phyloP scores from a whole-genome alignment of 176 grass and related monocot species.

The Pontederia paniculata region DNA sequence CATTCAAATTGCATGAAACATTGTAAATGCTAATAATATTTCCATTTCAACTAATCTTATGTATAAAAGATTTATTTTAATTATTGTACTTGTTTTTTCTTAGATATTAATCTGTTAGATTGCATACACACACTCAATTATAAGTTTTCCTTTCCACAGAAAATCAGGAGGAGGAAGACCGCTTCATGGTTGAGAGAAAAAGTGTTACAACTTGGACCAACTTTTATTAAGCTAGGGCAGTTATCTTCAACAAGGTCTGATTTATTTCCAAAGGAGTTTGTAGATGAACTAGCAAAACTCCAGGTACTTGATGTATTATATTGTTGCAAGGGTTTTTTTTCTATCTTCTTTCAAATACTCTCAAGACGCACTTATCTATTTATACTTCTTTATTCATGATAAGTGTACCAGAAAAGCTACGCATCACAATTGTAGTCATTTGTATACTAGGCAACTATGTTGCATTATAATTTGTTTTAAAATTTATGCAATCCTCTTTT shows the following conservation, averaged over 20 bases:
- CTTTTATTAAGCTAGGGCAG: constrained; percentile 95
- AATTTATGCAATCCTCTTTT: no score
- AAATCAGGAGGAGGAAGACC: constrained; percentile 55
- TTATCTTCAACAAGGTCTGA: constrained; percentile 94
- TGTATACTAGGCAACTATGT: no score
- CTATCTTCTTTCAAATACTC: not conserved
- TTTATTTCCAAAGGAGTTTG: constrained; percentile 77
- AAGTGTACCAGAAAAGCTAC: not conserved
- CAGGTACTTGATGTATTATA: constrained; percentile 38
- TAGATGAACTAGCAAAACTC: constrained; percentile 91
- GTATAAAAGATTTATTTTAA: not conserved
- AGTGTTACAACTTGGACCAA: constrained; percentile 88
- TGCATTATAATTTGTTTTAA: no score
- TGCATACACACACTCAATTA: not conserved
- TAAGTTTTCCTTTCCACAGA: constrained; percentile 34
- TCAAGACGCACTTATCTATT: not conserved
- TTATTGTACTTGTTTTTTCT: constrained; percentile 1
- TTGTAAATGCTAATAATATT: no score
- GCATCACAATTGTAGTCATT: no score
- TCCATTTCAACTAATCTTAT: no score
- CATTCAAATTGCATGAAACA: no score
- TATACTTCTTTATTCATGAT: not conserved
- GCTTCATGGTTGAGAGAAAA: constrained; percentile 92
- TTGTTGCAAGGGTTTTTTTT: not conserved
- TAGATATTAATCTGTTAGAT: no score